These are phyloP conservation scores for Peribolospora kevripleyi DNA, from an alignment of 768 basidiomycete species.

Conservation along the genomic window DNA sequence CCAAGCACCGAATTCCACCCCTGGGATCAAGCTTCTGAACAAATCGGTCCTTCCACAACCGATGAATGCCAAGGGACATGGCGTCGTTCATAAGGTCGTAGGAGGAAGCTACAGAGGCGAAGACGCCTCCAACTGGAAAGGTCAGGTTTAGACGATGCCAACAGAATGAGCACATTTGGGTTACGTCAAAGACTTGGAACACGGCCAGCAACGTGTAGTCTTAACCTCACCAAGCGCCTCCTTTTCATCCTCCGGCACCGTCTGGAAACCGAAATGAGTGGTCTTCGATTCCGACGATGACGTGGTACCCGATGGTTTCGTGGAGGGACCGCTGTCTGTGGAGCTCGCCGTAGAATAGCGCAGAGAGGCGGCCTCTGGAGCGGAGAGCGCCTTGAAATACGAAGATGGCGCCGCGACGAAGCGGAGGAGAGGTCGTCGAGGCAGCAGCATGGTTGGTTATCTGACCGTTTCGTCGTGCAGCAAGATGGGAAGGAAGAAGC, in stretches of 20 bases:
- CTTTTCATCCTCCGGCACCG: conserved; percentile 62
- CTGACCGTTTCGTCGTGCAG: too few relatives aligned
- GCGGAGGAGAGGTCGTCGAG: too few relatives aligned
- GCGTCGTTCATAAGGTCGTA: conserved; percentile 99
- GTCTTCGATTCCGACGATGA: conserved; percentile 3
- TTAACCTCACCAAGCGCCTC: conserved; percentile 35
- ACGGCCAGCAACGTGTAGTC: background rate
- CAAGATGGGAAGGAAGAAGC: too few relatives aligned
- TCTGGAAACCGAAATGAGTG: conserved; percentile 81
- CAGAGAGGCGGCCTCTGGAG: too few relatives aligned
- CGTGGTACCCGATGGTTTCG: too few relatives aligned
- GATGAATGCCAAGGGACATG: conserved; percentile 85
- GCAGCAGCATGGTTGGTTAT: too few relatives aligned
- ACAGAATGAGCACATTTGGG: background rate
- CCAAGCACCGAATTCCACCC: conserved; percentile 48
- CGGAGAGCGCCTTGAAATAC: too few relatives aligned
- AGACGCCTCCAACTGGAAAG: conserved; percentile 53
- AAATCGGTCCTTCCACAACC: conserved; percentile 87
- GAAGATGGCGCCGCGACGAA: too few relatives aligned
- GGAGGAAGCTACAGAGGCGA: conserved; percentile 77
- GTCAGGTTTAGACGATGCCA: background rate
- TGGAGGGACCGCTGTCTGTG: too few relatives aligned
- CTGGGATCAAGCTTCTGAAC: conserved; percentile 23
- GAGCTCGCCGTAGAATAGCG: too few relatives aligned
- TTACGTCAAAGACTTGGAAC: background rate